These are phyloP conservation scores for Trichophyton equinum DNA, from an alignment of 2,329 filamentous ascomycete genomes.

Conservation along the genomic window DNA sequence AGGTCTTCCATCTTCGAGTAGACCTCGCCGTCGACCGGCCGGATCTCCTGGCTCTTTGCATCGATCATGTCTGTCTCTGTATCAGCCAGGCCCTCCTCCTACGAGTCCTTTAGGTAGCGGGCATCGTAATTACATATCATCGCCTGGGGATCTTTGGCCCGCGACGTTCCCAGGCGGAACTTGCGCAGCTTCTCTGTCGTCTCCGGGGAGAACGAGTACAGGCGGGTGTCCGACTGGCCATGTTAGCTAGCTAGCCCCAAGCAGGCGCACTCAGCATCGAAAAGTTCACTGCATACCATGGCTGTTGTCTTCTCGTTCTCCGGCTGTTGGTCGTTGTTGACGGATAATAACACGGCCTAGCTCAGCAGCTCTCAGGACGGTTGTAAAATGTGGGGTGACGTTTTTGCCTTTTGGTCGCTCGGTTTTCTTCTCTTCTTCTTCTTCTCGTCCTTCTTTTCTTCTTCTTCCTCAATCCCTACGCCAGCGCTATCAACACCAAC, in stretches of 20 bases:
- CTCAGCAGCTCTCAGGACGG: not conserved
- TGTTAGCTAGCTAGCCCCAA: not conserved
- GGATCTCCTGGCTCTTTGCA: slow-evolving; percentile 79
- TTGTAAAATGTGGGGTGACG: not conserved
- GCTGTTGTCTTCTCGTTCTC: not conserved
- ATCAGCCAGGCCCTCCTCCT: too few relatives aligned
- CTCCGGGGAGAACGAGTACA: slow-evolving; percentile 86
- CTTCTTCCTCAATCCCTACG: not conserved
- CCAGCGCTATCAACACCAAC: not conserved
- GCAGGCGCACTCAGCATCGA: not conserved
- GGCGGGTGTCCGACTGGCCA: slow-evolving; percentile 63
- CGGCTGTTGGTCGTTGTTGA: too few relatives aligned
- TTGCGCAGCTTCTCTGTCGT: slow-evolving; percentile 85
- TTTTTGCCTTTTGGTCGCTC: not conserved
- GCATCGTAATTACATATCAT: slow-evolving; percentile 65
- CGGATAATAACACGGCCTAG: too few relatives aligned
- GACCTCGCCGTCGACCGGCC: slow-evolving; percentile 64
- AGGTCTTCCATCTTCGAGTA: slow-evolving; percentile 74
- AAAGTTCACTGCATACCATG: not conserved
- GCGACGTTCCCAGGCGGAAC: slow-evolving; percentile 82
- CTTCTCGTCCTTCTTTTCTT: not conserved
- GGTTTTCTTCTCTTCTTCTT: too few relatives aligned
- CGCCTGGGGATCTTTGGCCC: slow-evolving; percentile 75
- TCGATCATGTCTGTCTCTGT: slow-evolving; percentile 65
- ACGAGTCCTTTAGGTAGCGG: too few relatives aligned